These are phyloP conservation scores for Candida sanyaensis DNA, from an alignment of 1,139 yeast genomes.

Conservation along the genomic window DNA sequence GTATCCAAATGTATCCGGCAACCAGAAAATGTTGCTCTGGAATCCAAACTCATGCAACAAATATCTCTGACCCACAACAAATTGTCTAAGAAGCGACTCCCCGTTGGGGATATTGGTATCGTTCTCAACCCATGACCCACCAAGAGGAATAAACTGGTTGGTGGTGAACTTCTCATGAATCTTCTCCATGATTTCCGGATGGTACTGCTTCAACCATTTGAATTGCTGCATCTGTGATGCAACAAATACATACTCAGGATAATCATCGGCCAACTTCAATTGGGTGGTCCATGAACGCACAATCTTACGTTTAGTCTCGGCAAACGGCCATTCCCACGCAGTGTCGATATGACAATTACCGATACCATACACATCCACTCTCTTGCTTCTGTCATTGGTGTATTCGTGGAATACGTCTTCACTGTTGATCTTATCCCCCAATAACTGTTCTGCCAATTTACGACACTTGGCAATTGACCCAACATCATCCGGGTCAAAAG, in stretches of 20 bases:
- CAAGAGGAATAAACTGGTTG: constrained; percentile 84
- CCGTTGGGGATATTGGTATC: constrained; percentile 95
- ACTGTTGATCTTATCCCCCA: constrained; percentile 68
- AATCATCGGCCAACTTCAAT: constrained; percentile 76
- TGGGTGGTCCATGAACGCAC: constrained; percentile 97
- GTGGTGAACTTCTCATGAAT: constrained; percentile 66
- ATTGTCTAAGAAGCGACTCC: constrained; percentile 86
- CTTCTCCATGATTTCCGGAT: constrained; percentile 72
- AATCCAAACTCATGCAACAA: constrained; percentile 77
- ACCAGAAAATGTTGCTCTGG: constrained; percentile 79
- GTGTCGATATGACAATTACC: constrained; percentile 98
- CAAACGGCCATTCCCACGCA: constrained; percentile 98
- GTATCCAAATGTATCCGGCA: constrained; percentile 97
- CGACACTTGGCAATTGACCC: constrained; percentile 61
- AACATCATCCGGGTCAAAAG: constrained; percentile 63
- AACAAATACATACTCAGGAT: constrained; percentile 91
- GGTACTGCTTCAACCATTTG: constrained; percentile 84
- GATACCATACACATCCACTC: constrained; percentile 67
- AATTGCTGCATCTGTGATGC: constrained; percentile 97
- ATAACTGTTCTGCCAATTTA: constrained; percentile 58
- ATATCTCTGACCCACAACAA: constrained; percentile 86
- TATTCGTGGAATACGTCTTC: constrained; percentile 54
- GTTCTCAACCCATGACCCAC: constrained; percentile 98
- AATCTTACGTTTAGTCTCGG: constrained; percentile 87
- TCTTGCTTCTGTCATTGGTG: constrained; percentile 18